phyloP scores from a whole-genome alignment of 495 filamentous ascomycete species.

The Neurospora intermedia region DNA sequence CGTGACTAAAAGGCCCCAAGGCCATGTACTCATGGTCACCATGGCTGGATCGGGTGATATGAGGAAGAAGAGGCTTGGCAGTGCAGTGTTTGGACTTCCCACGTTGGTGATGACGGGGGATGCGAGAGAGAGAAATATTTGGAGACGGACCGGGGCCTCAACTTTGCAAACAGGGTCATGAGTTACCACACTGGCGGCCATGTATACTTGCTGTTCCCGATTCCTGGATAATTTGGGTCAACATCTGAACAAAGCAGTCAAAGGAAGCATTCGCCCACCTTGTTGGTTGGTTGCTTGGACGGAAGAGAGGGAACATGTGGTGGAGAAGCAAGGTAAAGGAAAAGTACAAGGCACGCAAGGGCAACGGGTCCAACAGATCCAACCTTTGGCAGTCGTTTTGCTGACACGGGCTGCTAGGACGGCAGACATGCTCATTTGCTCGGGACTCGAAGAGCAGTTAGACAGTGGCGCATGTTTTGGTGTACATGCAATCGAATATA shows the following conservation, averaged over 20 bases:
- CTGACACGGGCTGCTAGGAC: background rate
- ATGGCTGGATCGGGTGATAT: background rate
- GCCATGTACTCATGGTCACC: background rate
- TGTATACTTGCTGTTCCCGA: background rate
- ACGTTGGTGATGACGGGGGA: background rate
- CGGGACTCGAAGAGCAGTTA: conserved; percentile 4
- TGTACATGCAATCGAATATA: conserved; percentile 6
- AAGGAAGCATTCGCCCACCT: background rate
- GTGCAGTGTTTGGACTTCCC: background rate
- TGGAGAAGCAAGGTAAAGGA: background rate
- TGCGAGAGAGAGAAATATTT: background rate
- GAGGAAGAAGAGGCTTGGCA: background rate
- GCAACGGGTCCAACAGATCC: background rate
- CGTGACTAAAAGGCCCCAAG: background rate
- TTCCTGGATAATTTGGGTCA: background rate
- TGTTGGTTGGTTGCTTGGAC: background rate
- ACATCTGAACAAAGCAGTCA: background rate
- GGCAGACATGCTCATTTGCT: conserved; percentile 5
- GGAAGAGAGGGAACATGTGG: background rate
- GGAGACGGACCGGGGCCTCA: background rate
- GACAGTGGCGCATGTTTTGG: background rate
- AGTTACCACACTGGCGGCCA: background rate
- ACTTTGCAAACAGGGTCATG: background rate
- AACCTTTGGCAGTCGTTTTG: conserved; percentile 9
- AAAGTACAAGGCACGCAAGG: background rate